Conservation (phyloP, 805 yeast species). For the Ogataea zsoltii region DNA sequence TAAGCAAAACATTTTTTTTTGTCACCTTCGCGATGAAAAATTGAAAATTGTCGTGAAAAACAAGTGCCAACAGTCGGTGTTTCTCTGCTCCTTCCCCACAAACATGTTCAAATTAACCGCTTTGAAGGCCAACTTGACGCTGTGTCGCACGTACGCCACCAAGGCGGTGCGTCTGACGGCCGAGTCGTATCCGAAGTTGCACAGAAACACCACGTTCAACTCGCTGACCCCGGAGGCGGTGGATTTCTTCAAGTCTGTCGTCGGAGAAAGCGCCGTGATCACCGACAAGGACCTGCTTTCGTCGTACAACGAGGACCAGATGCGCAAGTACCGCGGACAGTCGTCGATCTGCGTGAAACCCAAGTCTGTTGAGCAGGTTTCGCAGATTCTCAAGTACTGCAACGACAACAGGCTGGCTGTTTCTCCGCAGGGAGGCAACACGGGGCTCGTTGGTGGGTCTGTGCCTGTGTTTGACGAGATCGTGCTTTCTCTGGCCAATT, state of each 20-base stretch:
- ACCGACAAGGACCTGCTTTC: slow-evolving; percentile 64
- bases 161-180: slow-evolving; percentile 49
- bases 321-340: slow-evolving; percentile 91
- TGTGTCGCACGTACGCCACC: neutral
- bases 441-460: slow-evolving; percentile 95
- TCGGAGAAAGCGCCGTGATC: slow-evolving; percentile 51
- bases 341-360: slow-evolving; percentile 82
- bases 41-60: too few relatives aligned
- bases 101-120: neutral
- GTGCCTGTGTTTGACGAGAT: slow-evolving; percentile 91
- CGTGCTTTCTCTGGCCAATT: slow-evolving; percentile 62
- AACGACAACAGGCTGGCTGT: slow-evolving; percentile 75
- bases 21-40: too few relatives aligned
- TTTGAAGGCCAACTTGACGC: neutral
- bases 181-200: slow-evolving; percentile 63
- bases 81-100: neutral
- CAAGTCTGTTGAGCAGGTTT: slow-evolving; percentile 72
- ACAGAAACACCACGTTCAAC: slow-evolving; percentile 52
- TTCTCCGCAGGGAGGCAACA: slow-evolving; percentile 97
- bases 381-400: slow-evolving; percentile 76
- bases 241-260: slow-evolving; percentile 55
- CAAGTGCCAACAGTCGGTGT: too few relatives aligned
- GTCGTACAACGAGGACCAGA: slow-evolving; percentile 87
- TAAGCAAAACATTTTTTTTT: too few relatives aligned
- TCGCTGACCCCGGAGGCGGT: slow-evolving; percentile 57